These are phyloP conservation scores for Davidsoniella eucalypti DNA, from an alignment of 2,329 filamentous ascomycete genomes.

Conservation along the genomic window DNA sequence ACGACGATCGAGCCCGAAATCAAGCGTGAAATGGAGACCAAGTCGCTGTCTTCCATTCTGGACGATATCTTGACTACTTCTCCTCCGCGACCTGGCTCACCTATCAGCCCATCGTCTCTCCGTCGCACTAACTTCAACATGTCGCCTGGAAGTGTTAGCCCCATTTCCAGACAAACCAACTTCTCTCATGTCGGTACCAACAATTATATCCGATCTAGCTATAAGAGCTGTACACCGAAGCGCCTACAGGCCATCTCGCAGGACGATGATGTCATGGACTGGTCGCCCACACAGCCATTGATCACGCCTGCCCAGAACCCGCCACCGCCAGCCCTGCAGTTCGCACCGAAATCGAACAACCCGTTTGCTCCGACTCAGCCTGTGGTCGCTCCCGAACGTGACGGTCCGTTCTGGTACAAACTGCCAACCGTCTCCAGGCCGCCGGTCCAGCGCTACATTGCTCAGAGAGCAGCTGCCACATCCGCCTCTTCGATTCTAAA, in stretches of 20 bases:
- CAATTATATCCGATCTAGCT: neutral
- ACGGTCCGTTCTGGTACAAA: slow-evolving; percentile 41
- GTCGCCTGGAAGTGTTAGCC: slow-evolving; percentile 4
- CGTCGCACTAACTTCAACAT: slow-evolving; percentile 9
- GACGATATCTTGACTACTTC: slow-evolving; percentile 25
- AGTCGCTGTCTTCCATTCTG: slow-evolving; percentile 30
- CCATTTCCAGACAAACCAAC: slow-evolving; percentile 6
- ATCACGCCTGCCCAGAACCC: slow-evolving; percentile 23
- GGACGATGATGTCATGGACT: slow-evolving; percentile 50
- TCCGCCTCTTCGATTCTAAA: slow-evolving; percentile 2
- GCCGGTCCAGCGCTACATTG: slow-evolving; percentile 20
- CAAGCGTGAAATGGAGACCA: slow-evolving; percentile 19
- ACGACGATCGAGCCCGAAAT: slow-evolving; percentile 2
- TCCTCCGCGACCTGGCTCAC: slow-evolving; percentile 14
- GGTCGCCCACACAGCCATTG: slow-evolving; percentile 38
- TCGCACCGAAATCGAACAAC: neutral
- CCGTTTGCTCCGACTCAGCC: slow-evolving; percentile 7
- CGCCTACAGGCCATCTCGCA: slow-evolving; percentile 15
- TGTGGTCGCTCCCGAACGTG: neutral
- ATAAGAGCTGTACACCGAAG: slow-evolving; percentile 5
- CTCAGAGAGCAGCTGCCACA: slow-evolving; percentile 9
- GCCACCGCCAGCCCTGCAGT: slow-evolving; percentile 1
- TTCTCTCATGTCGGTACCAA: neutral
- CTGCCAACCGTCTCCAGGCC: slow-evolving; percentile 46
- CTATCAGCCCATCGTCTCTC: slow-evolving; percentile 8